Percentiles rank a stretch among this genome's conserved stretches.
Evolutionary conservation across 176 grass and related monocot species (phyloP).

Genomic region (Tillandsia fasciculata): DNA sequence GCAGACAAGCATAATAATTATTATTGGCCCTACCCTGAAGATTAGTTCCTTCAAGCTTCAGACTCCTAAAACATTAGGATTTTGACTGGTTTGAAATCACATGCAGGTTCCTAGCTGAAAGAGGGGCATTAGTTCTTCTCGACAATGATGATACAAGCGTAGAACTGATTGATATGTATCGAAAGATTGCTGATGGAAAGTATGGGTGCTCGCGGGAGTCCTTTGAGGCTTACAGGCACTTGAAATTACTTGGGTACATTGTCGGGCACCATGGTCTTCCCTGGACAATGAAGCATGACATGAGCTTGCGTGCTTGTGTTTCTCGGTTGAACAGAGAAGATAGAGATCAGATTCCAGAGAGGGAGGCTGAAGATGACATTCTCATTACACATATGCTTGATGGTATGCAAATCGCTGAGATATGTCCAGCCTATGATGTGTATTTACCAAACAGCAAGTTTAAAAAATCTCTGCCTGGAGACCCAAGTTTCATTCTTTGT

Average conservation of each 20-base stretch:
- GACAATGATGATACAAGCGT: slow-evolving; percentile 28
- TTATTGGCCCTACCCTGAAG: too few relatives aligned
- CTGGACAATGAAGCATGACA: slow-evolving; percentile 48
- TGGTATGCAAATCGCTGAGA: slow-evolving; percentile 32
- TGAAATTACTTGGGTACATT: slow-evolving; percentile 89
- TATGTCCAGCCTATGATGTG: slow-evolving; percentile 50
- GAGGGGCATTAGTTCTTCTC: slow-evolving; percentile 50
- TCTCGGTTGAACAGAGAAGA: neutral
- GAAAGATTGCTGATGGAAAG: slow-evolving; percentile 35
- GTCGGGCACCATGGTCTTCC: slow-evolving; percentile 50
- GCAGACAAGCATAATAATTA: neutral
- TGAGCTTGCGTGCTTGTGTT: slow-evolving; percentile 16
- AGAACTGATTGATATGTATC: slow-evolving; percentile 32
- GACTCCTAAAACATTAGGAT: neutral
- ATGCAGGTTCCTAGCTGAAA: slow-evolving; percentile 75
- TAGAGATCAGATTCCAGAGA: slow-evolving; percentile 4
- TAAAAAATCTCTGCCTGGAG: slow-evolving; percentile 61
- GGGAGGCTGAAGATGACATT: slow-evolving; percentile 3
- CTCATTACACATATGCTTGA: slow-evolving; percentile 36
- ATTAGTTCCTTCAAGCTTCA: neutral
- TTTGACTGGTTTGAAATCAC: neutral
- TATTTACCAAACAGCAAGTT: slow-evolving; percentile 84
- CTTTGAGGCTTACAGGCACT: slow-evolving; percentile 66
- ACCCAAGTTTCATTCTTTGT: slow-evolving; percentile 53
- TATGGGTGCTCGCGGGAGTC: slow-evolving; percentile 34